Conservation (phyloP, 352 stramenopile genomes). For the Globisporangium uncinulatum region DNA sequence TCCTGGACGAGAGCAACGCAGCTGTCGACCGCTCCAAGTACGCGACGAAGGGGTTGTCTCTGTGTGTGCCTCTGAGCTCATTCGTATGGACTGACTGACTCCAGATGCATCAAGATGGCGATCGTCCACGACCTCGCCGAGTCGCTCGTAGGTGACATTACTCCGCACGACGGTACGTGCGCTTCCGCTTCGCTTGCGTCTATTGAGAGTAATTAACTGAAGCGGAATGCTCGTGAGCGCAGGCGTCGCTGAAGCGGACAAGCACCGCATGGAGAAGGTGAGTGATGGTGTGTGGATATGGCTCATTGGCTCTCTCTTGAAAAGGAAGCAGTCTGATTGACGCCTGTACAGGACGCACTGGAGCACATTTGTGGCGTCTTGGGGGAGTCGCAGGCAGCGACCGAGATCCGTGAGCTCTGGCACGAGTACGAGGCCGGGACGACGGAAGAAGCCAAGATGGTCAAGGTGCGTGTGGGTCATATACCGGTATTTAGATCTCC, state of each 20-base stretch:
- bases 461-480: slow-evolving; percentile 49
- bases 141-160: slow-evolving; percentile 92
- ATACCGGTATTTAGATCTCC: too few species aligned
- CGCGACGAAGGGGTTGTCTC: slow-evolving; percentile 1
- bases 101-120: slow-evolving; percentile 85
- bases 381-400: slow-evolving; percentile 41
- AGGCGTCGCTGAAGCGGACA: slow-evolving; percentile 87
- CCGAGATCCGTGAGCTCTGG: slow-evolving; percentile 76
- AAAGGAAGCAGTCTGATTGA: too few species aligned
- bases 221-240: background rate
- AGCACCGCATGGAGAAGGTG: slow-evolving; percentile 87
- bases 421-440: slow-evolving; percentile 83
- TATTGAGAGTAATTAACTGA: background rate
- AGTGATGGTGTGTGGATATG: too few species aligned
- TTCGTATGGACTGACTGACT: background rate
- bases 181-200: too few species aligned
- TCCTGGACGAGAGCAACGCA: slow-evolving; percentile 72
- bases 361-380: slow-evolving; percentile 62
- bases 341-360: slow-evolving; percentile 37
- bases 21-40: slow-evolving; percentile 65
- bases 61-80: background rate
- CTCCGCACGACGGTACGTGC: slow-evolving; percentile 77
- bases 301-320: too few species aligned
- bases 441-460: slow-evolving; percentile 80
- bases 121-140: slow-evolving; percentile 93